Evolutionary conservation across 805 yeast genomes (phyloP).

Genomic region (Ogataea methanolica): DNA sequence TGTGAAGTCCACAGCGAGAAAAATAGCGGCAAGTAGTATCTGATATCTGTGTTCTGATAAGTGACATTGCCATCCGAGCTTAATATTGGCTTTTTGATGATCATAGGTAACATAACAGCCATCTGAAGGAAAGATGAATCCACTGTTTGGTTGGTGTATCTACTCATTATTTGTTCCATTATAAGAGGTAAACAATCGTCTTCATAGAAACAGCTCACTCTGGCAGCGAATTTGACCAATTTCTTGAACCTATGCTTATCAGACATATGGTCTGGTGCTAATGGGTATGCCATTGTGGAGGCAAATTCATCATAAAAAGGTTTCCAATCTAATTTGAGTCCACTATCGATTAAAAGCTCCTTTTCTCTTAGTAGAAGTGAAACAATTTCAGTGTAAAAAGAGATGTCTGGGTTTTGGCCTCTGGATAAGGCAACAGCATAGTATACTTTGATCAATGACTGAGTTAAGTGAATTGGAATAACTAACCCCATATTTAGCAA

Average conservation of each 20-base stretch:
- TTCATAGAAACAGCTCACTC: conserved; percentile 52
- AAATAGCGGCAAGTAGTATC: conserved; percentile 56
- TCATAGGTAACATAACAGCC: conserved; percentile 48
- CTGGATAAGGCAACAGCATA: conserved; percentile 67
- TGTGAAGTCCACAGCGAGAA: conserved; percentile 70
- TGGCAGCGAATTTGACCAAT: conserved; percentile 47
- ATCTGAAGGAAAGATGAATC: conserved; percentile 47
- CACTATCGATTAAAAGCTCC: conserved; percentile 33
- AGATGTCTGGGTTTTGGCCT: conserved; percentile 62
- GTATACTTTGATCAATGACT: conserved; percentile 61
- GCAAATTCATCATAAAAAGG: conserved; percentile 36
- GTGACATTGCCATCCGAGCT: conserved; percentile 10
- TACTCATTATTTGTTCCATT: conserved; percentile 46
- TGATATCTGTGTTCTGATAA: conserved; percentile 27
- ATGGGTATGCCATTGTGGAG: conserved; percentile 41
- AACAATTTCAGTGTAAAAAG: conserved; percentile 59
- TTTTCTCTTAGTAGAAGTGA: conserved; percentile 50
- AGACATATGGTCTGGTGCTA: conserved; percentile 41
- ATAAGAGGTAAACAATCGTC: conserved; percentile 43
- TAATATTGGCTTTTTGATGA: conserved; percentile 25
- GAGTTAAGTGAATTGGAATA: conserved; percentile 63
- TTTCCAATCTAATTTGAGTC: conserved; percentile 48
- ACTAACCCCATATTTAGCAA: conserved; percentile 77
- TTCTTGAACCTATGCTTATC: conserved; percentile 47
- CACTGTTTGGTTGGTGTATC: conserved; percentile 51